Evolutionary conservation across 352 stramenopile species (phyloP), one percentile per base, ranked within the genome.

Genomic region (Aphanomyces astaci): DNA sequence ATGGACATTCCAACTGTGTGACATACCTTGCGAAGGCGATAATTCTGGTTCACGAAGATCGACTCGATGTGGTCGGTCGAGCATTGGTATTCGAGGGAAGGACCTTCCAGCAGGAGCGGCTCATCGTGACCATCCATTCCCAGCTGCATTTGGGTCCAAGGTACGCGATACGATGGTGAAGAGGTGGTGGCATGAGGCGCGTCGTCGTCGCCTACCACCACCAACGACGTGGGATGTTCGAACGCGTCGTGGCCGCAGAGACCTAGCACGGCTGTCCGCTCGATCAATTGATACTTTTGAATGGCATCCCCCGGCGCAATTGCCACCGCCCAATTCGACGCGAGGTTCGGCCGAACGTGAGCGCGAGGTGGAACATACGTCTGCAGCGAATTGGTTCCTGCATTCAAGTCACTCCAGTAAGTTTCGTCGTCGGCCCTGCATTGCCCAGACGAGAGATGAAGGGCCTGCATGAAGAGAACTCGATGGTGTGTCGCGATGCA

Each of bases 1-100:
- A n/a, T n/a, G n/a, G n/a, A n/a, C 17, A 39, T 22, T 22, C 46
- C 4, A 31, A 7, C 5, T 62, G 5, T 5, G 5, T 5, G 32
- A 24, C 30, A 43, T 51, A 70, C 63, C 45, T 81, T 84, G 31
- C 80, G 77, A 13, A 93, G 79, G 1, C 81, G 83, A 71, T 91
- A 91, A 63, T 86, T 84, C 4, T 73, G 73, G 64, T 90, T 91
- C 63, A 92, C 76, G 65, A 86, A 91, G 48, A 93, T 79, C 27
- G 79, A 64, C 39, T 82, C 74, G 1, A 76, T 75, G n/a, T 86
- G 15, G 4, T 62, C 63, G 4, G 30, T 66, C 11, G 30, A 25
- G 59, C 79, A 76, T 75, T 83, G 79, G 56, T 92, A 92, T 72
- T 92, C 83, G 19, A 91, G 74, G n/a, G 83, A 75, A 24, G 83